Evolutionary conservation across 345 rosid species (phyloP), one percentile per base, ranked within the genome.

Genomic region (Aquilaria malaccensis): DNA sequence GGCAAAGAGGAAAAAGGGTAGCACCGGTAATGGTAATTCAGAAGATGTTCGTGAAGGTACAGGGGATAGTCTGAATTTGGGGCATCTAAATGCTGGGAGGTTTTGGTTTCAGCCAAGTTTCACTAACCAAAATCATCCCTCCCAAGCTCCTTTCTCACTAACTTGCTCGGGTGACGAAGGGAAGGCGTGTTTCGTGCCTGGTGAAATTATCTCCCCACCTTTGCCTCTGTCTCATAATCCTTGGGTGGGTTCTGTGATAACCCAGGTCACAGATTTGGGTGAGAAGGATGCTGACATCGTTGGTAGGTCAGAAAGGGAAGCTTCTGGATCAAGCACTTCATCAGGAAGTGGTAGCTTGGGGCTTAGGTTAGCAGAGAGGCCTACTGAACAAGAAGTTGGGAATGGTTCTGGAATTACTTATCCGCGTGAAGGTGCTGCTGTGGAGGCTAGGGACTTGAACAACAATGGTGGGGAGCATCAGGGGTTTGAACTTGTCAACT

Each of bases 21-120:
- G 73, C 71, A 64, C 73, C 60, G 81, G 64, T 47, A 33, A 64
- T 48, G 63, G 47, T 41, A 45, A 51, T 10, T 63, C 56, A 14
- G 74, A 60, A 55, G 64, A 65, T 63, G 37, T 30, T 49, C 58
- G 48, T 49, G 90, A 78, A 70, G 70, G 65, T 30, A 74, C 51
- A 45, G 85, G 79, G 51, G 81, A 79, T 61, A 64, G 59, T 60
- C 64, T 83, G 75, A 72, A 77, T 52, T 64, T 73, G 51, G 77
- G 81, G 52, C 88, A 77, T 62, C 52, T 83, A 61, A 78, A 77
- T 50, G 60, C 64, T 2, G 82, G 79, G 29, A 69, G 71, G 62
- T 90, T 83, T 61, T 94, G 97, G 99, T 85, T 90, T 76, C 89
- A 83, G 32, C 80, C 82, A 56, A 59, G 75, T 71, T 81, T 85